Percentiles rank a stretch among this genome's conserved stretches.
Evolutionary conservation across 2,329 filamentous ascomycete species (phyloP).

Genomic region (Drechslerella coelobrocha): DNA sequence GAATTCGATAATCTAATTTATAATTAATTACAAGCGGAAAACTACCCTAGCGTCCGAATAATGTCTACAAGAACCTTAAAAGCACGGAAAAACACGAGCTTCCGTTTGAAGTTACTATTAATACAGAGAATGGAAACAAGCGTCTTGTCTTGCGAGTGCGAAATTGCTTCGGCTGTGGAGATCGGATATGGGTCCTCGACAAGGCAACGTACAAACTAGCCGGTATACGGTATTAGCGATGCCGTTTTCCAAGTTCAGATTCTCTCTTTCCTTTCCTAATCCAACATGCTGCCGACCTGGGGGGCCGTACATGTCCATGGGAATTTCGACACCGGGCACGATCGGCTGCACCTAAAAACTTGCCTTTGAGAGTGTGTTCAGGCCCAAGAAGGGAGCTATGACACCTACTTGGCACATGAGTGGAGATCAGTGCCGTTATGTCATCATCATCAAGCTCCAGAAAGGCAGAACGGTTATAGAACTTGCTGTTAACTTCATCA

Average conservation of each 20-base stretch:
- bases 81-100: constrained; percentile 37
- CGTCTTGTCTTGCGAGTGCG: constrained; percentile 8
- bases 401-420: neutral
- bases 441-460: constrained; percentile 8
- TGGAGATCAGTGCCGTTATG: constrained; percentile 15
- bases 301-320: neutral
- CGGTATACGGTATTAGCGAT: constrained; percentile 9
- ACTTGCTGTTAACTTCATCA: constrained; percentile 3
- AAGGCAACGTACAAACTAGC: constrained; percentile 12
- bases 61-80: constrained; percentile 23
- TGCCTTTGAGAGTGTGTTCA: too few relatives aligned
- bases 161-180: constrained; percentile 22
- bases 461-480: neutral
- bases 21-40: constrained; percentile 10
- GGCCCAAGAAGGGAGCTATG: too few relatives aligned
- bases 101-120: constrained; percentile 41
- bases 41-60: neutral
- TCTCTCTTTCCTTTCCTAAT: constrained; percentile 46
- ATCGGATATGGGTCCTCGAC: constrained; percentile 34
- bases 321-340: constrained; percentile 2
- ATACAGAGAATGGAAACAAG: constrained; percentile 14
- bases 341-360: constrained; percentile 9
- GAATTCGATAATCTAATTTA: constrained; percentile 18
- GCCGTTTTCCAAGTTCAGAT: constrained; percentile 25
- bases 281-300: constrained; percentile 6